Base-by-base conservation (phyloP, 2,329 filamentous ascomycete species). In the Oidium heveae region DNA sequence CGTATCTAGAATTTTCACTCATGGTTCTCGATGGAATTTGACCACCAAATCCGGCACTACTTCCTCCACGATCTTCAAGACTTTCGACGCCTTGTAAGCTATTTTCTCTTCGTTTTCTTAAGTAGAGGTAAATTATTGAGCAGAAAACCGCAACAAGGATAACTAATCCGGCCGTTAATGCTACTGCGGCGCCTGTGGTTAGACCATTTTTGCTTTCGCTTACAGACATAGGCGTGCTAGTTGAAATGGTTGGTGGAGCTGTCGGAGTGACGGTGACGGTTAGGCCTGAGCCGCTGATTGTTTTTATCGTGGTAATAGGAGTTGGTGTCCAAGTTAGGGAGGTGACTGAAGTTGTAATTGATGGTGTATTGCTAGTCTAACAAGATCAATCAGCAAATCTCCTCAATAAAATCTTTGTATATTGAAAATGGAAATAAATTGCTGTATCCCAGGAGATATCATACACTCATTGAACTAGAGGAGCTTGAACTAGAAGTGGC, bases 261-360 rank as follows among this genome's bases (percentile, higher is more conserved):
- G 71, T 71, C 0, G 75, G 74, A 7, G 68, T 68, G 16, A 75
- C 69, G 1, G 74, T 77, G 2, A 80, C 71, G 1, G 75, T 80
- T 56, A 69, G 70, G 22, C 77, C 66, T 5, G 66, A 70, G 18
- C 76, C 75, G 10, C 75, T 80, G 10, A 80, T 70, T 0, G 77
- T 80, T 60, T 72, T 67, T 2, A 76, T 61, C 8, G 66, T 68
- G 13, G 61, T 60, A 18, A 63, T 64, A 9, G 67, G 68, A 10
- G 64, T 66, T 20, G 67, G 61, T 20, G 66, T 62, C 64, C 62
- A 65, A n/a, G 61, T 61, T 16, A 61, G 59, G 50, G 58, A 61
- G 43, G 55, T 55, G 18, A 28, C 44, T 15, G 56, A 47, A 12
- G 55, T 54, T 9, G 49, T 53, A 51, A 51, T 37, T 37, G 20